These are phyloP conservation scores for Psilocybe subaeruginosa DNA, from an alignment of 768 basidiomycete species.

Conservation along the genomic window DNA sequence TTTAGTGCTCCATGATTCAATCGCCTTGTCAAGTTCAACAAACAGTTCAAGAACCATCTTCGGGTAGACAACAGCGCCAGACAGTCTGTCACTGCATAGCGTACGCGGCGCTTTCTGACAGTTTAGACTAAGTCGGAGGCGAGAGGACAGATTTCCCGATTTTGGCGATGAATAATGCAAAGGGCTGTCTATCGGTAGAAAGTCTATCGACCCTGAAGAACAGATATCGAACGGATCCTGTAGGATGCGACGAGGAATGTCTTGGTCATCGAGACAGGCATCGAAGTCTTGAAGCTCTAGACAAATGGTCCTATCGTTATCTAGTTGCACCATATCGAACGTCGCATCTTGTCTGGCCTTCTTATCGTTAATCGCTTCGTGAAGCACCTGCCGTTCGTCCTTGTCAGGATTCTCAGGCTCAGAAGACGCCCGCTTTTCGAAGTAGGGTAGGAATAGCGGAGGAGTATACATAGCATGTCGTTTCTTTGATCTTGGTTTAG, in stretches of 20 bases:
- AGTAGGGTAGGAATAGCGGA: constrained; percentile 28
- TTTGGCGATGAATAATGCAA: constrained; percentile 11
- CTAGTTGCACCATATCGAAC: not conserved
- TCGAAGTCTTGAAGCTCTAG: not conserved
- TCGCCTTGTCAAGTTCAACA: constrained; percentile 34
- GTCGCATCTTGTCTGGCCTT: not conserved
- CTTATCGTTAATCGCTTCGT: not conserved
- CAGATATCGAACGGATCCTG: not conserved
- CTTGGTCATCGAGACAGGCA: not conserved
- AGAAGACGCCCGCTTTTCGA: constrained; percentile 16
- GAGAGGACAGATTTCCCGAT: not conserved
- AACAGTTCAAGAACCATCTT: constrained; percentile 35
- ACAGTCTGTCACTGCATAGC: not conserved
- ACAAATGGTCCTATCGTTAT: not conserved
- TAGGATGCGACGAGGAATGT: not conserved
- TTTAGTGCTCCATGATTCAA: constrained; percentile 31
- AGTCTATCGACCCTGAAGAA: constrained; percentile 1
- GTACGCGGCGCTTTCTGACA: not conserved
- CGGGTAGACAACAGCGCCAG: constrained; percentile 24
- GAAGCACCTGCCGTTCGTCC: not conserved
- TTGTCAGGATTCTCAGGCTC: not conserved
- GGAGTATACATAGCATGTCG: constrained; percentile 43
- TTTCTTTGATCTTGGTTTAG: constrained; percentile 25
- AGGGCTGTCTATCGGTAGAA: constrained; percentile 6
- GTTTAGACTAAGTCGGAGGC: constrained; percentile 2